A percentile compares a stretch with the other conserved stretches of the same genome.
phyloP scores from a whole-genome alignment of 352 stramenopile genomes.

The Globisporangium megalacanthum region DNA sequence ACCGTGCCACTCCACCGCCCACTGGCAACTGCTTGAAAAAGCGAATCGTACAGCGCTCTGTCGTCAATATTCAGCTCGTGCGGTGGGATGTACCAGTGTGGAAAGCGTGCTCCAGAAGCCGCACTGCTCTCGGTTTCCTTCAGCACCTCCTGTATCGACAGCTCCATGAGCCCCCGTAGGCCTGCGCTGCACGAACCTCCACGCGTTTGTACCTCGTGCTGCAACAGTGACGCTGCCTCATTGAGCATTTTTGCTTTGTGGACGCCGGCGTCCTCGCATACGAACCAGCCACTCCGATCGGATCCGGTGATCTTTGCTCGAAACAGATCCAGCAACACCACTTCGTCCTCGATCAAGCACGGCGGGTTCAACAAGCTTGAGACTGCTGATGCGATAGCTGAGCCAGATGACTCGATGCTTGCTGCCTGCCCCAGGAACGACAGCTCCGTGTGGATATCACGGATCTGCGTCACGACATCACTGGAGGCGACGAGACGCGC shows the following conservation, averaged over 20 bases:
- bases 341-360: too few species aligned
- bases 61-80: constrained; percentile 73
- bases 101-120: too few species aligned
- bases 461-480: background rate
- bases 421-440: background rate
- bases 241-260: too few species aligned
- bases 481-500: too few species aligned
- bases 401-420: background rate
- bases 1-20: constrained; percentile 14
- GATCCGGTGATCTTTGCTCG: background rate
- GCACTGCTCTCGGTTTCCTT: background rate
- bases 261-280: too few species aligned
- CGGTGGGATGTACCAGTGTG: constrained; percentile 78
- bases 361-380: too few species aligned
- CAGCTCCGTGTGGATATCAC: background rate
- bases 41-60: too few species aligned
- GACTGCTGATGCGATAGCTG: too few species aligned
- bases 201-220: background rate
- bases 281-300: too few species aligned
- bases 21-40: too few species aligned
- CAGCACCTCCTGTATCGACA: background rate
- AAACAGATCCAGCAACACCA: background rate
- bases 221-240: background rate
- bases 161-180: background rate
- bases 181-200: background rate